Evolutionary conservation across 306 rosid species (phyloP), one percentile per base, ranked within the genome.

Genomic region (Cicer arietinum): DNA sequence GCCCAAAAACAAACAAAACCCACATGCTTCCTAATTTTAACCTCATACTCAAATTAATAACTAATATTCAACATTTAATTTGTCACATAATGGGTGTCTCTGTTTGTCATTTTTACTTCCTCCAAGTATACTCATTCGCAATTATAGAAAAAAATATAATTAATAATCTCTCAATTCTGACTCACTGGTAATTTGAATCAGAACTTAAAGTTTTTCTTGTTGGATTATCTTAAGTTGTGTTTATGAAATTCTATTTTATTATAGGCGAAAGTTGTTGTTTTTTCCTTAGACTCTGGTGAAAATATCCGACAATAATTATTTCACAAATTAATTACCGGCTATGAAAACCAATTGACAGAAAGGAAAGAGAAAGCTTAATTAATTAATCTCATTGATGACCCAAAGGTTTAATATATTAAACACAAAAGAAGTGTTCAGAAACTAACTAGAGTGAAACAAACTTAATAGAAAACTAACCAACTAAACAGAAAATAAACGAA

Each of bases 61-160:
- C 57, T 54, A 60, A 67, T 75, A 61, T 80, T 46, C 48, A 76
- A 56, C 86, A 77, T 79, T 67, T 88, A 86, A 75, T 79, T 71
- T 90, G 87, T 86, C 87, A 79, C 71, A 66, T 83, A 71, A 76
- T 83, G 83, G 61, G 67, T 84, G 88, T 90, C 88, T 76, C 80
- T 80, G 76, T 69, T 62, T 78, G 75, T 76, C 77, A 74, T 78
- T 44, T 67, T 73, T 79, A 60, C 45, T 75, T 85, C 65, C 67
- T 82, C 84, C 75, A 67, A 59, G 74, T 77, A 58, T 75, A 75
- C 83, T 84, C 44, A 25, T 78, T 76, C 41, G 5, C 43, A 56
- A 57, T 40, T 63, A 61, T 60, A 58, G 75, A 58, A 65, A 62
- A 62, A 6, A 20, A 22, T 22, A 20, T 25, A 60, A 67, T 42